A percentile compares a stretch with the other conserved stretches of the same genome.
Conservation (phyloP, 2,329 filamentous ascomycete genomes). For the Paraphaeosphaeria minitans region DNA sequence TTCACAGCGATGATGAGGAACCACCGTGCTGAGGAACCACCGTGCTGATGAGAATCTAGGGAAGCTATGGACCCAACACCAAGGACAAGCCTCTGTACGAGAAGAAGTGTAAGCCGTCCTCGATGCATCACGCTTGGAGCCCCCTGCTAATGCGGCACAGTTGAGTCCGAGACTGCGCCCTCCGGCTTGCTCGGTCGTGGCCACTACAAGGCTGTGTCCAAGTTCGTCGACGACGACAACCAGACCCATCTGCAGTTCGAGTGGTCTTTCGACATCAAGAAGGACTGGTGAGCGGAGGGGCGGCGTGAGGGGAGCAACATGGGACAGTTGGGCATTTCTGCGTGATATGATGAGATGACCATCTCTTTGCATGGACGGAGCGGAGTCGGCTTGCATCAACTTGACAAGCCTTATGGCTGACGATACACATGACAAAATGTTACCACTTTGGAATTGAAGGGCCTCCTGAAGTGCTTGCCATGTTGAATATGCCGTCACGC, state of each 20-base stretch:
- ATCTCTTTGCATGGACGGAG: constrained; percentile 7
- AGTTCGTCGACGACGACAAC: constrained; percentile 95
- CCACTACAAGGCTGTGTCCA: constrained; percentile 86
- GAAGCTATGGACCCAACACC: constrained; percentile 81
- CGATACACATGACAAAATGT: constrained; percentile 16
- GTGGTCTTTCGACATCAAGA: constrained; percentile 95
- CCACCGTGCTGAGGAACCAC: constrained; percentile 16
- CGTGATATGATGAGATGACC: constrained; percentile 14
- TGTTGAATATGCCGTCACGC: background rate
- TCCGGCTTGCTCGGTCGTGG: constrained; percentile 88
- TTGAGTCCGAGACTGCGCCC: constrained; percentile 90
- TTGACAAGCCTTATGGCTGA: constrained; percentile 35
- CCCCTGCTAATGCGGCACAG: constrained; percentile 52
- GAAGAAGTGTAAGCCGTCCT: constrained; percentile 79
- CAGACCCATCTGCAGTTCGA: constrained; percentile 89
- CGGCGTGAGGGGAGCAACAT: constrained; percentile 1
- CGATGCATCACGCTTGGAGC: background rate
- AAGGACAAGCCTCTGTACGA: constrained; percentile 82
- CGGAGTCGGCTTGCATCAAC: constrained; percentile 12
- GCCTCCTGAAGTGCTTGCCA: background rate
- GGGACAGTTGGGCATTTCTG: constrained; percentile 4
- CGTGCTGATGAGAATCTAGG: constrained; percentile 5
- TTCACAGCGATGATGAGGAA: no score
- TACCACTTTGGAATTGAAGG: background rate
- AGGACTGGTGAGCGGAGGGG: constrained; percentile 75